Evolutionary conservation across 805 yeast genomes (phyloP), one percentile per base, ranked within the genome.

Genomic region (Zygoascus ofunaensis): DNA sequence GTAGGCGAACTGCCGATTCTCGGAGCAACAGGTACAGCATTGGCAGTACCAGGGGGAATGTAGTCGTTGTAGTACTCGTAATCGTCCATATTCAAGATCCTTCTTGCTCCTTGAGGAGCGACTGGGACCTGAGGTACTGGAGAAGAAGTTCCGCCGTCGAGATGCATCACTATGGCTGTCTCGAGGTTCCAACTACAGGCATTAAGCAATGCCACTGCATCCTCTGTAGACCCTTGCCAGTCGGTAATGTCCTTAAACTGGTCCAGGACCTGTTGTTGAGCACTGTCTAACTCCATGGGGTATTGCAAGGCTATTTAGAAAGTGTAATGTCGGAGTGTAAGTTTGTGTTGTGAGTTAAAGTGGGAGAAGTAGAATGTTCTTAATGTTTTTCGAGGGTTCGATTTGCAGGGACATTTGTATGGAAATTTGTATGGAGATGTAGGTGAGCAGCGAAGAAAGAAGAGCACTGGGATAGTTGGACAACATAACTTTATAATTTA

Each of bases 161-260:
- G 44, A 35, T 51, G 53, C 19, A 46, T 44, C 36, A 39, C 30
- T 15, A 49, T 52, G 7, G 51, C 56, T 20, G 51, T 50, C 46
- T 70, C 74, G 14, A 70, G 53, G 49, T 66, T 58, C 73, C 74
- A 70, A 19, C 60, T 56, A 5, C 63, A 47, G 3, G 62, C 50
- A 33, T 55, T 49, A 39, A 65, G 55, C 34, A 64, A 45, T 37
- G 49, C 51, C 18, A 51, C 46, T 12, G 65, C 66, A 21, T 51
- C 52, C 2, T 52, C 55, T 15, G 49, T 48, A 40, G 59, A 58
- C 20, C 51, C 52, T 24, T 50, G 44, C 61, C 63, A 59, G 42
- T 54, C 54, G n/a, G 67, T 61, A 32, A 64, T 52, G 30, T 58
- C 58, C 34, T 57, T 48, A 39, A 64, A 62, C 47, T 56, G 54